These are phyloP conservation scores for Macadamia integrifolia DNA, from an alignment of 164 flowering plant species.

Conservation along the genomic window DNA sequence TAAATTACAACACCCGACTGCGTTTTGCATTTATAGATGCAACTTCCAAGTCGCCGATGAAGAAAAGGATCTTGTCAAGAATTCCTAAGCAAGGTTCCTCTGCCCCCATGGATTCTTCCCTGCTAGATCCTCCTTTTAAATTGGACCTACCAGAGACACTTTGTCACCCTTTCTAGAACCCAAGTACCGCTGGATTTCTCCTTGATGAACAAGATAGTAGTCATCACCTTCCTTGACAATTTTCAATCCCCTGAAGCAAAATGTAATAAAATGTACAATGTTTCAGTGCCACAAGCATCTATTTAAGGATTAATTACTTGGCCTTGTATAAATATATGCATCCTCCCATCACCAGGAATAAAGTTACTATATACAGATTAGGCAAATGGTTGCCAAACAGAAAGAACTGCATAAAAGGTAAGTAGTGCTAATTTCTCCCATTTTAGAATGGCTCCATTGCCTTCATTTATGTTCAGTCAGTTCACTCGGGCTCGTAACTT, in stretches of 20 bases:
- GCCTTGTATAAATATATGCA: background rate
- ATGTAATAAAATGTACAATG: too few species aligned
- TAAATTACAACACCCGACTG: constrained; percentile 18
- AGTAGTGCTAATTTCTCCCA: too few species aligned
- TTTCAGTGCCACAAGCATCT: too few species aligned
- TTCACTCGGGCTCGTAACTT: too few species aligned
- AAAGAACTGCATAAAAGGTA: too few species aligned
- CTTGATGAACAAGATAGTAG: constrained; percentile 62
- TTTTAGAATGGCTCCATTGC: too few species aligned
- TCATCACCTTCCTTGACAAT: constrained; percentile 66
- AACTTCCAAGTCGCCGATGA: constrained; percentile 67
- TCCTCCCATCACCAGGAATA: background rate
- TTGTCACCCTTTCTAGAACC: constrained; percentile 41
- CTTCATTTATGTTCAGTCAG: too few species aligned
- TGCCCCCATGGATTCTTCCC: constrained; percentile 12
- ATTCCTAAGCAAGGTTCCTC: constrained; percentile 36
- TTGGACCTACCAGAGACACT: constrained; percentile 2
- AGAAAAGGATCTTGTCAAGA: constrained; percentile 60
- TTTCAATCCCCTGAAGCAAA: constrained; percentile 50
- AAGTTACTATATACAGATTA: background rate
- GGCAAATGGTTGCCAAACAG: background rate
- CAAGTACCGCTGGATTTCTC: constrained; percentile 54
- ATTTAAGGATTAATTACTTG: too few species aligned
- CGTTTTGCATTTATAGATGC: constrained; percentile 56
- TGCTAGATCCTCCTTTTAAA: constrained; percentile 9